phyloP scores from a whole-genome alignment of 2,329 filamentous ascomycete species.

The Geosmithia flava region DNA sequence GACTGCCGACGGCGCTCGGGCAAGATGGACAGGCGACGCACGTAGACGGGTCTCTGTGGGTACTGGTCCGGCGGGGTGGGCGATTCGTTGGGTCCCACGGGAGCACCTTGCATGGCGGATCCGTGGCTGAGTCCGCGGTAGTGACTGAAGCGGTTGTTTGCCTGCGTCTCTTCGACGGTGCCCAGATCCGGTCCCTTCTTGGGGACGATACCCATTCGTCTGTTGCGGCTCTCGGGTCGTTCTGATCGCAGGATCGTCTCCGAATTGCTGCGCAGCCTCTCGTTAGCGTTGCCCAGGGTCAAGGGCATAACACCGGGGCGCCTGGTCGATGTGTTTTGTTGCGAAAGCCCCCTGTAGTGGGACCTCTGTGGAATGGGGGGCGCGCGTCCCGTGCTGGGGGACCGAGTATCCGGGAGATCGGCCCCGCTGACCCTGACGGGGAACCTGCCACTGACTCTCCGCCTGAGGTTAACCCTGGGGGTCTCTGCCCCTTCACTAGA shows the following conservation, averaged over 20 bases:
- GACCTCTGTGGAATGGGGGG: constrained; percentile 68
- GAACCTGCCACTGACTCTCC: constrained; percentile 52
- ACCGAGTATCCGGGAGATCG: constrained; percentile 55
- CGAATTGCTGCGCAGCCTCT: constrained; percentile 54
- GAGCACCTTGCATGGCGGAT: constrained; percentile 50
- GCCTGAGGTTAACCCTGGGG: constrained; percentile 55
- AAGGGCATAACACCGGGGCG: constrained; percentile 61
- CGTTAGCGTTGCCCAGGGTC: constrained; percentile 57
- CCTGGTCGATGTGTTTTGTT: constrained; percentile 51
- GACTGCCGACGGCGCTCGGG: constrained; percentile 53
- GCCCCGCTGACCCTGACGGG: constrained; percentile 62
- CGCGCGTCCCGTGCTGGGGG: constrained; percentile 51
- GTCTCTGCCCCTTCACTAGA: constrained; percentile 68
- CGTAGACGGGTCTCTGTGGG: constrained; percentile 47
- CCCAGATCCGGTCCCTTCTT: constrained; percentile 48
- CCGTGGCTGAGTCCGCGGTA: constrained; percentile 55
- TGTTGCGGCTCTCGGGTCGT: constrained; percentile 39
- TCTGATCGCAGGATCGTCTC: constrained; percentile 44
- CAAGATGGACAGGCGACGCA: constrained; percentile 49
- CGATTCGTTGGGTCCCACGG: constrained; percentile 36
- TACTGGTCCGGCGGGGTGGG: constrained; percentile 45
- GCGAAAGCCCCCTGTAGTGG: constrained; percentile 65
- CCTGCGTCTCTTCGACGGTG: constrained; percentile 49
- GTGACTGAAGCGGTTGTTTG: constrained; percentile 54
- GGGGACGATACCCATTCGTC: constrained; percentile 53